Conservation (phyloP, 148 eudicot genomes). For the Arctostaphylos glauca region DNA sequence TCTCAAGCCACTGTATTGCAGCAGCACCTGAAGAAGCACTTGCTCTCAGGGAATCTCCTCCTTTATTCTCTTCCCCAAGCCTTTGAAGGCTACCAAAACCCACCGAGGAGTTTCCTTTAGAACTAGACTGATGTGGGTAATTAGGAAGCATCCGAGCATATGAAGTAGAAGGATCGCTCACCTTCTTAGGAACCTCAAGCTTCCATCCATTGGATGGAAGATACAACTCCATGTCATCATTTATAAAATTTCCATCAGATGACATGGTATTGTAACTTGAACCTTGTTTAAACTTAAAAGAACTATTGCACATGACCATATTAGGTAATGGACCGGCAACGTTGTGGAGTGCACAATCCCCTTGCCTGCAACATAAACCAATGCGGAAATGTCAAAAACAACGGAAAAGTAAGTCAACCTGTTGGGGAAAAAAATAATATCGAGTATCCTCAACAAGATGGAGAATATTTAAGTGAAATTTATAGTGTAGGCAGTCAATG, state of each 20-base stretch:
- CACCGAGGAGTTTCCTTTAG: conserved; percentile 10
- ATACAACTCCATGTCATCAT: conserved; percentile 18
- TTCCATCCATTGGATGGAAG: conserved; percentile 17
- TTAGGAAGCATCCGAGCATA: conserved; percentile 18
- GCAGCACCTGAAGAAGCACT: conserved; percentile 11
- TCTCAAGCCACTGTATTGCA: conserved; percentile 13
- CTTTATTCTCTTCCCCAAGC: conserved; percentile 12
- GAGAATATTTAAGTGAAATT: background rate
- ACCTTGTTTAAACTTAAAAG: conserved; percentile 26
- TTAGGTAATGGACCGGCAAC: conserved; percentile 18
- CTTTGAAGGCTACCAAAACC: background rate
- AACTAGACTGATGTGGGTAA: conserved; percentile 6
- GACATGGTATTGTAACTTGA: conserved; percentile 23
- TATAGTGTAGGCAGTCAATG: background rate
- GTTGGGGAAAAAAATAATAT: background rate
- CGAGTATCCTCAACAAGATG: background rate
- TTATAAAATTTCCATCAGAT: conserved; percentile 19
- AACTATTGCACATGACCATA: conserved; percentile 23
- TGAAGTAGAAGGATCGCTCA: conserved; percentile 15
- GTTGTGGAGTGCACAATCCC: conserved; percentile 18
- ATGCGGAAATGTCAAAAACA: background rate
- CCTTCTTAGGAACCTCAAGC: conserved; percentile 13
- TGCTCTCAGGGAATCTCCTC: background rate
- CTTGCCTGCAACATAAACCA: conserved; percentile 42
- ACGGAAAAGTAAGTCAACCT: background rate